phyloP scores from a whole-genome alignment of 1,284 basidiomycete species.

The Cryptococcus amylolentus region DNA sequence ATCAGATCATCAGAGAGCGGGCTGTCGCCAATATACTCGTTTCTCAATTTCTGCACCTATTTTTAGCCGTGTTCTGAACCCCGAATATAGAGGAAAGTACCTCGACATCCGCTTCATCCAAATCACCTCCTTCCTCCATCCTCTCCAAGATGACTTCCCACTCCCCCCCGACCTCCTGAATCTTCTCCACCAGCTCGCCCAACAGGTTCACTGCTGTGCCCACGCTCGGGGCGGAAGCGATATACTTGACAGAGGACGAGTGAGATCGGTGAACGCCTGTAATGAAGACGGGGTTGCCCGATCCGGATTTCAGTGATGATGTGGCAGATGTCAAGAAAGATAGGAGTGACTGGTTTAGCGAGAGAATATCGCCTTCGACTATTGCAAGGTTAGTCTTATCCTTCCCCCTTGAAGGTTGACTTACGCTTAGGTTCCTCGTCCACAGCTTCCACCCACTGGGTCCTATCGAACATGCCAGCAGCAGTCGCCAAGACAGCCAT shows the following conservation, averaged over 20 bases:
- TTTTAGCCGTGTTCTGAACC: neutral
- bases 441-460: conserved; percentile 60
- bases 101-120: conserved; percentile 20
- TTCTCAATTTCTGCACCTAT: conserved; percentile 9
- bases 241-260: conserved; percentile 16
- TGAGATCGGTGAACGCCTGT: conserved; percentile 30
- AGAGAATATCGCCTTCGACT: conserved; percentile 25
- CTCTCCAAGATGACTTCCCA: conserved; percentile 32
- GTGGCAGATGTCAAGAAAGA: conserved; percentile 36
- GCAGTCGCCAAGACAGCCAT: conserved; percentile 72
- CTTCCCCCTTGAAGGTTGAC: conserved; percentile 11
- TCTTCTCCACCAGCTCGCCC: conserved; percentile 30
- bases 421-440: conserved; percentile 54
- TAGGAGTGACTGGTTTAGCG: conserved; percentile 43
- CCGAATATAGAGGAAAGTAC: conserved; percentile 7
- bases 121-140: conserved; percentile 21
- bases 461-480: conserved; percentile 66
- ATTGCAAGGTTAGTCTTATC: neutral
- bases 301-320: conserved; percentile 31
- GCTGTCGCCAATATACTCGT: conserved; percentile 62
- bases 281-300: conserved; percentile 39
- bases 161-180: conserved; percentile 26
- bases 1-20: conserved; percentile 61
- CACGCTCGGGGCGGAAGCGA: conserved; percentile 37
- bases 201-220: conserved; percentile 30